A percentile compares a stretch with the other conserved stretches of the same genome.
These are phyloP conservation scores for Chaetomium tenue DNA, from an alignment of 495 filamentous ascomycete genomes.

Conservation along the genomic window DNA sequence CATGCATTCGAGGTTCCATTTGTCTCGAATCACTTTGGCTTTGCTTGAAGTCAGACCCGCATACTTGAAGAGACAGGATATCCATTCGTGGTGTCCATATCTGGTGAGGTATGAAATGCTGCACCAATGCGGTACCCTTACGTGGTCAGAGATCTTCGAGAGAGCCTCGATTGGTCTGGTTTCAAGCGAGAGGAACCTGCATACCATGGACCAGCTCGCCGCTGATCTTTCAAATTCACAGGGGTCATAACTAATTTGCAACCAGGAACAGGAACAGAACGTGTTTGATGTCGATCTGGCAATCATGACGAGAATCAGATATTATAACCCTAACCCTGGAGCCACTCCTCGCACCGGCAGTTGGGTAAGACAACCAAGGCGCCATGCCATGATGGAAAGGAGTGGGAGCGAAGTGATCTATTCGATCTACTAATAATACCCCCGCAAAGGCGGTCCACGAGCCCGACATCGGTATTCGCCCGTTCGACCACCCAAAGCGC, in stretches of 20 bases:
- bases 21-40: neutral
- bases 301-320: neutral
- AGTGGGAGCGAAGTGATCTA: neutral
- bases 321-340: neutral
- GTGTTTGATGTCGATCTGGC: conserved; percentile 3
- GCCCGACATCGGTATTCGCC: neutral
- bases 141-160: neutral
- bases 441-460: neutral
- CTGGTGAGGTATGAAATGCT: neutral
- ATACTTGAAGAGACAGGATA: neutral
- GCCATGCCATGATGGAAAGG: neutral
- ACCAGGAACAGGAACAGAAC: neutral
- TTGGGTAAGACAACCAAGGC: neutral
- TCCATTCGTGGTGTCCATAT: neutral
- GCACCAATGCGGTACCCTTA: conserved; percentile 14
- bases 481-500: conserved; percentile 4
- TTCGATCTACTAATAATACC: conserved; percentile 2
- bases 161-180: neutral
- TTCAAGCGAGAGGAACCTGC: neutral
- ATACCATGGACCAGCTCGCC: neutral
- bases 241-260: neutral
- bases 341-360: neutral
- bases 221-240: neutral
- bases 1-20: neutral
- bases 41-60: neutral